A percentile compares a stretch with the other conserved stretches of the same genome.
Conservation (phyloP, 768 basidiomycete genomes). For the Leccinum disarticulatum region DNA sequence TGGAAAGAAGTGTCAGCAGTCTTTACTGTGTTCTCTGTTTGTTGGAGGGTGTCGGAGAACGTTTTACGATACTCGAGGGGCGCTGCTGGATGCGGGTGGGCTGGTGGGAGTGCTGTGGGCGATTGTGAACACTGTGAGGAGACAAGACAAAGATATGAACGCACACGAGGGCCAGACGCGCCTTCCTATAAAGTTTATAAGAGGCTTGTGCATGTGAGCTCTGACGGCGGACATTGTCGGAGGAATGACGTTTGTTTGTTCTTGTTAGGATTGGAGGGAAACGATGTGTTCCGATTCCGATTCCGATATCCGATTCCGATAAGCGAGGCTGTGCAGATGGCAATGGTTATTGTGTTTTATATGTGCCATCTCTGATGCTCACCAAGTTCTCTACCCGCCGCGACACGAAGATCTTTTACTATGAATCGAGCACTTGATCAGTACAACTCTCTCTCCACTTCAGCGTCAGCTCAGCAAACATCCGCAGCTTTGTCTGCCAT, state of each 20-base stretch:
- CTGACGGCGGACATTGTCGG: constrained; percentile 36
- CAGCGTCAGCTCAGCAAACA: constrained; percentile 5
- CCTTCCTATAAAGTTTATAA: constrained; percentile 65
- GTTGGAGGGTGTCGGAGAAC: constrained; percentile 47
- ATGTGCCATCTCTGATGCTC: not conserved
- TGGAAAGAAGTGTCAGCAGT: constrained; percentile 26
- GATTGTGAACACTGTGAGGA: constrained; percentile 4
- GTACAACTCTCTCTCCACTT: constrained; percentile 18
- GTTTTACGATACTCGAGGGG: constrained; percentile 57
- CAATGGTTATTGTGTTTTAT: not conserved
- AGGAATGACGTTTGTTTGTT: constrained; percentile 18
- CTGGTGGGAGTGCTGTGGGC: constrained; percentile 39
- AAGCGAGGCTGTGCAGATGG: constrained; percentile 16
- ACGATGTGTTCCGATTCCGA: constrained; percentile 7
- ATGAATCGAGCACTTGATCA: constrained; percentile 20
- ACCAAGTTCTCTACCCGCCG: no score
- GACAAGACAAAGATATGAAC: constrained; percentile 6
- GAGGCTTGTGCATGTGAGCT: constrained; percentile 46
- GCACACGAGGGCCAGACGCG: constrained; percentile 49
- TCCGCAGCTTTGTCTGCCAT: constrained; percentile 18
- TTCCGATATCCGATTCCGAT: constrained; percentile 9
- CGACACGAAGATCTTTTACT: not conserved
- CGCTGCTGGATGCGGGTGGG: constrained; percentile 64
- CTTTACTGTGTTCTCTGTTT: constrained; percentile 20
- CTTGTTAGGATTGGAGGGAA: constrained; percentile 20